Evolutionary conservation across 257 asterid genomes (phyloP).

Genomic region (Eustoma russellianum): DNA sequence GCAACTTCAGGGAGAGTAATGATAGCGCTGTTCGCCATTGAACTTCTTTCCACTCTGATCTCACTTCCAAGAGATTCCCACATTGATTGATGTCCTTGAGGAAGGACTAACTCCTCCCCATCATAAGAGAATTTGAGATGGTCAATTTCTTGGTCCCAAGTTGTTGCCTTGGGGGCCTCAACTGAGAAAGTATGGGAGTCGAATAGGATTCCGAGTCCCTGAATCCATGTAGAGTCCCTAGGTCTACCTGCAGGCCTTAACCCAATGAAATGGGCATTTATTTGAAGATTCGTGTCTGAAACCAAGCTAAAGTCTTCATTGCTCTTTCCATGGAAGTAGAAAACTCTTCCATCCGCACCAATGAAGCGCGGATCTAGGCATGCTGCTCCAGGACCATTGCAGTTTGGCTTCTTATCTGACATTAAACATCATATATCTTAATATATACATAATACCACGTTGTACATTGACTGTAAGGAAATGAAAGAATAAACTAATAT

Average conservation of each 20-base stretch:
- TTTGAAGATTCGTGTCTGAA: conserved; percentile 9
- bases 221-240: conserved; percentile 9
- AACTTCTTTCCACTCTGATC: conserved; percentile 11
- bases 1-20: conserved; percentile 7
- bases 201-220: conserved; percentile 11
- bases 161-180: conserved; percentile 12
- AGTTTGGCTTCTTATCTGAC: conserved; percentile 13
- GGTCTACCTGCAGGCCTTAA: conserved; percentile 9
- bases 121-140: conserved; percentile 8
- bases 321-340: conserved; percentile 23
- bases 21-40: conserved; percentile 6
- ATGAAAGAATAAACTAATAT: background rate
- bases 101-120: background rate
- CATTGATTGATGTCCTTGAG: conserved; percentile 1
- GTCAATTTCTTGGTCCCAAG: conserved; percentile 8
- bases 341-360: conserved; percentile 15
- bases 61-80: conserved; percentile 6
- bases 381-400: conserved; percentile 19
- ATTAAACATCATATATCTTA: background rate
- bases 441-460: background rate
- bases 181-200: conserved; percentile 8
- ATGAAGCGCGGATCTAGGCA: conserved; percentile 19
- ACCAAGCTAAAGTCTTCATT: conserved; percentile 16
- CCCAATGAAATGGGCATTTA: conserved; percentile 13
- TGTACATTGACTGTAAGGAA: background rate